Base-by-base conservation (phyloP, 139 green algal genomes). In the Coccomyxa sp. region DNA sequence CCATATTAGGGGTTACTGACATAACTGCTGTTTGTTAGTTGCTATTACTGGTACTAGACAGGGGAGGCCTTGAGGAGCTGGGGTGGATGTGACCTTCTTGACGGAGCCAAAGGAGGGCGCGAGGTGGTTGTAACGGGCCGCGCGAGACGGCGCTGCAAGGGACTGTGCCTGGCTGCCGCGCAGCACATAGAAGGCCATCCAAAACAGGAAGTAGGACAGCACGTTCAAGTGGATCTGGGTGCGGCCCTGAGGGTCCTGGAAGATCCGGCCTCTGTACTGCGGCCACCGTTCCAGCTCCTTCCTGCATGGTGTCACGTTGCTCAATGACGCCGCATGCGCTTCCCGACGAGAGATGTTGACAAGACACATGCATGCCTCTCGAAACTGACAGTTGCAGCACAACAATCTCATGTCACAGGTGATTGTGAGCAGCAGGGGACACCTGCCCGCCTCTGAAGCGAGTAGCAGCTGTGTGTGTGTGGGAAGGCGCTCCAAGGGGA, bases 161-260 rank as follows among this genome's bases (percentile, higher is more conserved):
- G 17, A 17, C 17, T 13, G 14, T 14, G 58, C n/a, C n/a, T 85
- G 81, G 60, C 87, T 85, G 21, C 91, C 89, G 0, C 91, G 85
- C 32, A 97, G 88, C n/a, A 95, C 92, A 82, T 93, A 97, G 84
- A 96, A 97, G 0, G 93, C 93, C 18, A 88, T 91, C 94, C 93
- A 96, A 77, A 93, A 93, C 82, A 95, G 87, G 78, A 91, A 97
- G 87, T 94, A 97, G 80, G 91, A 80, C 58, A 94, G 90, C 28
- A 94, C 87, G 74, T 89, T 88, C 0, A 96, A 85, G 32, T 93
- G 90, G 31, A 96, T 79, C 79, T 91, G 67, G 15, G 67, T 31
- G 12, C 82, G 58, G 30, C 84, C 81, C 4, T 38, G n/a, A 4
- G 58, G 67, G 75, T 84, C 86, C 14, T 58, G 74, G 30, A 86